Percentiles rank a stretch among this genome's conserved stretches.
Evolutionary conservation across 2,329 filamentous ascomycete species (phyloP).

Genomic region (Hansfordia pulvinata): DNA sequence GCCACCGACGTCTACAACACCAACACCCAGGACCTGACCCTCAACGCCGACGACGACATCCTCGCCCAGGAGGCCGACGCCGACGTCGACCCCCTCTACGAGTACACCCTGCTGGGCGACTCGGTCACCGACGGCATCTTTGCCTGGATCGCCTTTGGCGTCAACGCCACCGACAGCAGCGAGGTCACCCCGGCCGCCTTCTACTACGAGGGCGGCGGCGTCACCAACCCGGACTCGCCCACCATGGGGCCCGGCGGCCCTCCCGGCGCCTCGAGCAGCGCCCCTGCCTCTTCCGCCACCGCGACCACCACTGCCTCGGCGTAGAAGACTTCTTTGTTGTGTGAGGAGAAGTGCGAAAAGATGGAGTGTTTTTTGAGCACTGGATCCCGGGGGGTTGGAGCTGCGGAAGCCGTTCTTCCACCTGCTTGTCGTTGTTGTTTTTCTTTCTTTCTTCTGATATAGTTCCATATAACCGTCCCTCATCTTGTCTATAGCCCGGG

Average conservation of each 20-base stretch:
- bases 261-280: no score
- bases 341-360: no score
- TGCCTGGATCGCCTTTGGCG: slow-evolving; percentile 32
- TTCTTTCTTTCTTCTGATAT: no score
- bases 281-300: no score
- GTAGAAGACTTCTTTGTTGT: no score
- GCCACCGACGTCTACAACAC: not conserved
- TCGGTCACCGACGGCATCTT: slow-evolving; percentile 30
- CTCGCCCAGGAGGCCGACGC: not conserved
- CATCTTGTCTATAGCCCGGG: no score
- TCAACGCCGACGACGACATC: not conserved
- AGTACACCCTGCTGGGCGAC: slow-evolving; percentile 39
- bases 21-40: not conserved
- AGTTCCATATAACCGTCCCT: no score
- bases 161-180: slow-evolving; percentile 15
- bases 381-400: no score
- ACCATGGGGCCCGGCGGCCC: slow-evolving; percentile 2
- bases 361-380: no score
- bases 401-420: no score
- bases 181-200: slow-evolving; percentile 7
- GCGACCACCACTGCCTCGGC: no score
- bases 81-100: slow-evolving; percentile 15
- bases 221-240: slow-evolving; percentile 5
- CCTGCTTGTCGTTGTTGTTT: no score
- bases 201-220: slow-evolving; percentile 8